Conservation (phyloP, 495 filamentous ascomycete species). For the Penicillium paradoxum region DNA sequence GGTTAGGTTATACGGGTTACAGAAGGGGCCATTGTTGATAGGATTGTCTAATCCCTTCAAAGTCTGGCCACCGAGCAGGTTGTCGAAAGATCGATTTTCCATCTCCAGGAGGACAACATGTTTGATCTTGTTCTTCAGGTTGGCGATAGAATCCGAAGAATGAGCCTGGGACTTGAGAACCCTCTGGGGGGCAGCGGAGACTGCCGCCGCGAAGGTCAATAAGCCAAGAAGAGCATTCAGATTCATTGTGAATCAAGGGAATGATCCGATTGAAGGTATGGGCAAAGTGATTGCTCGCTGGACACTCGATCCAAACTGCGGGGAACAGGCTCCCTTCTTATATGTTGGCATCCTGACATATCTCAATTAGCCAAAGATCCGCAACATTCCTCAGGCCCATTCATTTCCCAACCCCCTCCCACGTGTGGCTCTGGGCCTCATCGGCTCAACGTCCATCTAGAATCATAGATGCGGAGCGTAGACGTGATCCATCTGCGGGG, state of each 20-base stretch:
- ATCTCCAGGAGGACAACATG: slow-evolving; percentile 43
- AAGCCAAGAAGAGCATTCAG: slow-evolving; percentile 25
- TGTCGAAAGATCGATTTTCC: slow-evolving; percentile 47
- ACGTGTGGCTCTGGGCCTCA: neutral
- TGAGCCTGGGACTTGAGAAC: slow-evolving; percentile 11
- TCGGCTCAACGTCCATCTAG: neutral
- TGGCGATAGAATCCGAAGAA: slow-evolving; percentile 21
- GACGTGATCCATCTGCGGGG: neutral
- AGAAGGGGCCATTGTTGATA: slow-evolving; percentile 42
- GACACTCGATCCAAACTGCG: neutral
- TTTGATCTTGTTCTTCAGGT: slow-evolving; percentile 41
- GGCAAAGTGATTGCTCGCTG: neutral
- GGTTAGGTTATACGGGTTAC: slow-evolving; percentile 40
- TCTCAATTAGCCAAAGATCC: neutral
- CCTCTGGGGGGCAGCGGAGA: slow-evolving; percentile 24
- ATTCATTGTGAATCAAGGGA: slow-evolving; percentile 24
- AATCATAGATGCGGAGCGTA: neutral
- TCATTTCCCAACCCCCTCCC: neutral
- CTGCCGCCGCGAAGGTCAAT: slow-evolving; percentile 29
- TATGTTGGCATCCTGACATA: neutral
- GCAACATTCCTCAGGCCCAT: slow-evolving; percentile 3
- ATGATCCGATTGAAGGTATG: neutral
- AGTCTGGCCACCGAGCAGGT: slow-evolving; percentile 39
- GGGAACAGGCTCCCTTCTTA: neutral
- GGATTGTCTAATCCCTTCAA: slow-evolving; percentile 38